Percentiles rank a stretch among this genome's conserved stretches.
phyloP scores from a whole-genome alignment of 169 alveolate species.

The Cryptosporidium meleagridis region DNA sequence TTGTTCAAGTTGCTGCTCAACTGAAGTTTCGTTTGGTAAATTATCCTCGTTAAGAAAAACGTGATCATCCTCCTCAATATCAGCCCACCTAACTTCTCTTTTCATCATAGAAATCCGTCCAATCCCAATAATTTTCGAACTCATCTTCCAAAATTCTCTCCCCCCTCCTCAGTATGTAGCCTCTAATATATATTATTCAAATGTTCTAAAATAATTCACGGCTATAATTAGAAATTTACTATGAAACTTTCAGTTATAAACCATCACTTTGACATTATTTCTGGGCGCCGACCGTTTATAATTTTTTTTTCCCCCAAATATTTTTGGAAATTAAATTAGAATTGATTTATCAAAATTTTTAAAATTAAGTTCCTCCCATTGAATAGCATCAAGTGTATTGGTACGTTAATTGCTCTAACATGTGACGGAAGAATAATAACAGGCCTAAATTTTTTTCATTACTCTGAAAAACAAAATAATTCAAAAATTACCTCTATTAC shows the following conservation, averaged over 20 bases:
- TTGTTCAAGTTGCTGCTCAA: background rate
- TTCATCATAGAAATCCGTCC: background rate
- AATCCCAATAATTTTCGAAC: background rate
- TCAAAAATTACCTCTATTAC: background rate
- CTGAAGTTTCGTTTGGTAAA: background rate
- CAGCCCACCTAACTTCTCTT: constrained; percentile 13
- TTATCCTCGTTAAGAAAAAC: background rate
- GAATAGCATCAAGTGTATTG: too few species aligned
- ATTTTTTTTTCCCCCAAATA: too few species aligned
- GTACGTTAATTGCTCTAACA: too few species aligned
- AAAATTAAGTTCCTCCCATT: too few species aligned
- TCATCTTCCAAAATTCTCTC: constrained; percentile 1
- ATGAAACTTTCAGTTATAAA: too few species aligned
- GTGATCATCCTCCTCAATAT: constrained; percentile 8
- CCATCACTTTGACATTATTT: background rate
- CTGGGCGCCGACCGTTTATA: background rate
- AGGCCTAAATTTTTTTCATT: background rate
- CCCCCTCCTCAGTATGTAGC: background rate
- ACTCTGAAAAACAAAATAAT: too few species aligned
- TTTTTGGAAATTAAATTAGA: too few species aligned
- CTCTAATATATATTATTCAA: background rate
- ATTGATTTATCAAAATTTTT: too few species aligned
- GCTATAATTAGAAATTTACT: too few species aligned
- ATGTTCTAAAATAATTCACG: too few species aligned
- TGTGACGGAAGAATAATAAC: background rate